Evolutionary conservation across 441 rosid genomes (phyloP).

Genomic region (Erodium chrysanthum): DNA sequence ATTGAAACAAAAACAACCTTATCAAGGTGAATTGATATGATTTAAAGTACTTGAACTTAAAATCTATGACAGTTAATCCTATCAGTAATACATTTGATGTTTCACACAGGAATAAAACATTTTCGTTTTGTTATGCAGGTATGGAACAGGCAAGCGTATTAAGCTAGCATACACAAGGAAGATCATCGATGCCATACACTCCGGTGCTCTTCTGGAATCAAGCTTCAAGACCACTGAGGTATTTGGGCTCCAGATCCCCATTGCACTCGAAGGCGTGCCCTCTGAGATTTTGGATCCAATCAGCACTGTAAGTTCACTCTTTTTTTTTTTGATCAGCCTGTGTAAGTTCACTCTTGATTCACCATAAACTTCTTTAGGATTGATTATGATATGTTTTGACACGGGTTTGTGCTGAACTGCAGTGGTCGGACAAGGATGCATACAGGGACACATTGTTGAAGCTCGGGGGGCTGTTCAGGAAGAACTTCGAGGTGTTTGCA

Average conservation of each 20-base stretch:
- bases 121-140: constrained; percentile 33
- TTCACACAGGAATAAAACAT: too few species aligned
- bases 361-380: too few species aligned
- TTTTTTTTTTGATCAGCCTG: background rate
- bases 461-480: constrained; percentile 68
- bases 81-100: too few species aligned
- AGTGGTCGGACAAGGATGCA: constrained; percentile 76
- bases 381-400: background rate
- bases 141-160: constrained; percentile 75
- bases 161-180: constrained; percentile 70
- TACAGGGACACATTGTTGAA: constrained; percentile 57
- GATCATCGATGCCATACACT: constrained; percentile 84
- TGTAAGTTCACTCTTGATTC: too few species aligned
- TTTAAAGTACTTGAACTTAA: too few species aligned
- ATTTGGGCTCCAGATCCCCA: constrained; percentile 78
- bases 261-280: constrained; percentile 66
- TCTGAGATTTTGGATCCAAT: constrained; percentile 69
- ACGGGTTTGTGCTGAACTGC: constrained; percentile 4
- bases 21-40: too few species aligned
- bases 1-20: too few species aligned
- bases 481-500: constrained; percentile 58
- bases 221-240: constrained; percentile 59
- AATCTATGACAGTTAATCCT: too few species aligned
- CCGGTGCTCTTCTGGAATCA: constrained; percentile 64
- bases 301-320: constrained; percentile 47